Evolutionary conservation across 2,329 filamentous ascomycete species (phyloP), one percentile per base, ranked within the genome.

Genomic region (Ciborinia camelliae): DNA sequence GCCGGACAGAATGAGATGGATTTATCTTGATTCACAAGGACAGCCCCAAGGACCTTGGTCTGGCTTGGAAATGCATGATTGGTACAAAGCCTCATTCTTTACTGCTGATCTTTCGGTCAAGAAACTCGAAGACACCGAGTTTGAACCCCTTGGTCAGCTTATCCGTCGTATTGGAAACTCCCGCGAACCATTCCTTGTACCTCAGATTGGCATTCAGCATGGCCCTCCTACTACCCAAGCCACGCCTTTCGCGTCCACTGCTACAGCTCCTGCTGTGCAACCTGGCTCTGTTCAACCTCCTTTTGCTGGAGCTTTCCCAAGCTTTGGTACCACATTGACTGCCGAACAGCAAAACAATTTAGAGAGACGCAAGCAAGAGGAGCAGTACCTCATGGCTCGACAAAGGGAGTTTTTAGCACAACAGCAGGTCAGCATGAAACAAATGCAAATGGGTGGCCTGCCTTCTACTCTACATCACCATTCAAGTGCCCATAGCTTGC

Each of bases 61-160:
- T 47, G 95, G 95, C 1, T 80, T 99, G 58, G 95, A 99, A 77
- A 99, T 99, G 95, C 96, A 99, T 71, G 96, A 99, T 73, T 99
- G 95, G 95, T 99, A 98, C 79, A 98, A 98, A 76, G 94, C 93
- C 45, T 93, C 94, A 53, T 99, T 98, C 79, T 99, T 99, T 78
- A 96, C 92, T 0, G 89, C 94, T 0, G 94, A 99, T 72, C 82
- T 99, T 26, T 86, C 96, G 51, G 95, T 99, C 39, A 97, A 96
- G 80, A 97, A 97, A 76, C 82, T 94, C 6, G 95, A 99, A 75
- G 95, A 99, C 73, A 81, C 84, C 0, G 94, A 99, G 58, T 99
- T 97, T 72, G 95, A 99, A 76, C 95, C 94, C 15, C 81, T 99
- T 12, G 95, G 94, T 3, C 93, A 98, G 77, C 85, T 99, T 30